These are phyloP conservation scores for Mucor piriformis DNA, from an alignment of 371 early-diverging fungal genomes.

Conservation along the genomic window DNA sequence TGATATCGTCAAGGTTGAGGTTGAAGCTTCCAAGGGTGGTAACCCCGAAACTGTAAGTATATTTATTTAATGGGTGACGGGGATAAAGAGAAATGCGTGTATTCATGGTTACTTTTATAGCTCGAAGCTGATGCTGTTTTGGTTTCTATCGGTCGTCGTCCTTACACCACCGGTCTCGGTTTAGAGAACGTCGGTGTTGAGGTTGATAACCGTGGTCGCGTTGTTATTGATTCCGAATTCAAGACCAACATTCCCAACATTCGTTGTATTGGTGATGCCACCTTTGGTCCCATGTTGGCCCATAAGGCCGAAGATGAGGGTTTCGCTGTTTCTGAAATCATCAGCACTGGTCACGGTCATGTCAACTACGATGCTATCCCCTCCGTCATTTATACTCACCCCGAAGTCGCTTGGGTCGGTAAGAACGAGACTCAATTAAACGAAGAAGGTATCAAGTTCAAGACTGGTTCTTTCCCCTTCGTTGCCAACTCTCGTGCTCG, in stretches of 20 bases:
- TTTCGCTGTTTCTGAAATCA: constrained; percentile 92
- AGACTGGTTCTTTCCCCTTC: constrained; percentile 92
- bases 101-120: constrained; percentile 33
- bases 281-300: constrained; percentile 97
- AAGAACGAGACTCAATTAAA: constrained; percentile 93
- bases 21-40: constrained; percentile 89
- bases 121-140: constrained; percentile 92
- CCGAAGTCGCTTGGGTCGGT: constrained; percentile 99
- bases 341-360: constrained; percentile 89
- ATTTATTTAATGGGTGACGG: background rate
- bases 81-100: background rate
- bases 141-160: constrained; percentile 94
- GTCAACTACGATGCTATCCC: constrained; percentile 98
- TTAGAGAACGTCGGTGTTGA: constrained; percentile 89
- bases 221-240: constrained; percentile 86
- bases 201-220: constrained; percentile 86
- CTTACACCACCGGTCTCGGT: constrained; percentile 91
- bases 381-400: constrained; percentile 97
- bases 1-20: constrained; percentile 87
- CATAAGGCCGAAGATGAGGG: constrained; percentile 99
- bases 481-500: constrained; percentile 96
- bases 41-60: constrained; percentile 72
- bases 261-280: constrained; percentile 96
- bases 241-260: constrained; percentile 88
- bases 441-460: constrained; percentile 82